These are phyloP conservation scores for Populus hybrid DNA, from an alignment of 441 rosid species.

Conservation along the genomic window DNA sequence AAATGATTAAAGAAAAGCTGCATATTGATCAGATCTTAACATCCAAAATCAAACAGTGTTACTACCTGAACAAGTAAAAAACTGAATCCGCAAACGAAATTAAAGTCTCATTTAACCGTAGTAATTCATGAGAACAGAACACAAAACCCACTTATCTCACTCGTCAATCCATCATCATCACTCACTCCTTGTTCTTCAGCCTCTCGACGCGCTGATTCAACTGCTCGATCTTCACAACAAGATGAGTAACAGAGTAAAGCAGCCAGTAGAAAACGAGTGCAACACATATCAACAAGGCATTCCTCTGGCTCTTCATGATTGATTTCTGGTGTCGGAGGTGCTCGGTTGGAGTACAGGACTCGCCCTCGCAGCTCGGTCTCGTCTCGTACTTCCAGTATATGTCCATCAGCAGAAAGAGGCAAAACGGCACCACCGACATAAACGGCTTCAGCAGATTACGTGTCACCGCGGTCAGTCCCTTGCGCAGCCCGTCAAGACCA, in stretches of 20 bases:
- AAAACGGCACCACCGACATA: slow-evolving; percentile 84
- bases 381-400: slow-evolving; percentile 97
- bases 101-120: neutral
- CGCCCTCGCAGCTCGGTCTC: slow-evolving; percentile 67
- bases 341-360: slow-evolving; percentile 74
- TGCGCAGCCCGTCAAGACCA: slow-evolving; percentile 79
- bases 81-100: neutral
- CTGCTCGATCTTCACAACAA: slow-evolving; percentile 75
- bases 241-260: slow-evolving; percentile 64
- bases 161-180: neutral
- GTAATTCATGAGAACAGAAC: neutral
- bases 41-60: neutral
- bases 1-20: neutral
- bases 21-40: neutral
- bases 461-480: slow-evolving; percentile 75
- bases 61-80: neutral
- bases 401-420: slow-evolving; percentile 84
- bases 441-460: slow-evolving; percentile 90
- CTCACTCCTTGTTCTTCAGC: slow-evolving; percentile 65
- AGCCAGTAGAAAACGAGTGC: slow-evolving; percentile 89
- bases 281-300: slow-evolving; percentile 72
- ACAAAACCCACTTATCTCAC: slow-evolving; percentile 9
- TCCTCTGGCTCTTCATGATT: slow-evolving; percentile 90
- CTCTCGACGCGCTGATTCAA: slow-evolving; percentile 78
- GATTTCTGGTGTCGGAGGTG: slow-evolving; percentile 93